Base-by-base conservation (phyloP, 2,329 filamentous ascomycete genomes). In the Fusarium sororula region DNA sequence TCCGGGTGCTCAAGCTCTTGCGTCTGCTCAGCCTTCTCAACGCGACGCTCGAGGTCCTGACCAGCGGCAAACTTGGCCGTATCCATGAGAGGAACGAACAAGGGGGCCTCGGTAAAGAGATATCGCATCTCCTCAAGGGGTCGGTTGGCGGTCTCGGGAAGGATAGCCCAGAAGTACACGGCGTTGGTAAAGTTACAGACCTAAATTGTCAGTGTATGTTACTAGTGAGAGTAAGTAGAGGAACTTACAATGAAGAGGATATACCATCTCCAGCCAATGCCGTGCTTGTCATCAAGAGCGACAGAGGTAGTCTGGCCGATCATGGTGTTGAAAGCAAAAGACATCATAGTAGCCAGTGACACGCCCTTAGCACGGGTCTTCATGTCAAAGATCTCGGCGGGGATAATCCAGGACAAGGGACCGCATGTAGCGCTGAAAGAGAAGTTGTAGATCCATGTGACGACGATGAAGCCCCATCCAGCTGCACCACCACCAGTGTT, bases 361-460 rank as follows among this genome's bases (percentile, higher is more conserved):
- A 94, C 92, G 76, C 92, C 92, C 83, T 93, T 93, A 48, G 90
- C 87, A 41, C 92, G 88, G 1, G 92, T 94, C 70, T 90, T 88
- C 7, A 91, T 94, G 81, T 94, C 92, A 80, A 94, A 94, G 28
- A 94, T 91, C 78, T 94, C 92, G 57, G 92, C 90, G 0, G 88
- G 89, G 62, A 90, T 89, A 73, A 88, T 87, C 87, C 81, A 87
- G 4, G 69, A 72, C 5, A 72, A 30, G 15, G 69, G 69, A 32
- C 69, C 69, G 1, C 69, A 72, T 2, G 69, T 72, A 20, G 69
- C 69, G 0, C 63, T 68, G 48, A 72, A 72, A 3, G 63, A 72
- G 38, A 72, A 72, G 44, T 72, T 72, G 44, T 72, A 72, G 18
- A 68, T 26, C 69, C 69, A 72, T 17, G 69, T 72, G 1, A 72